Percentiles rank a stretch among this genome's conserved stretches.
Evolutionary conservation across 106 monocot genomes (phyloP).

Genomic region (Allium fistulosum): DNA sequence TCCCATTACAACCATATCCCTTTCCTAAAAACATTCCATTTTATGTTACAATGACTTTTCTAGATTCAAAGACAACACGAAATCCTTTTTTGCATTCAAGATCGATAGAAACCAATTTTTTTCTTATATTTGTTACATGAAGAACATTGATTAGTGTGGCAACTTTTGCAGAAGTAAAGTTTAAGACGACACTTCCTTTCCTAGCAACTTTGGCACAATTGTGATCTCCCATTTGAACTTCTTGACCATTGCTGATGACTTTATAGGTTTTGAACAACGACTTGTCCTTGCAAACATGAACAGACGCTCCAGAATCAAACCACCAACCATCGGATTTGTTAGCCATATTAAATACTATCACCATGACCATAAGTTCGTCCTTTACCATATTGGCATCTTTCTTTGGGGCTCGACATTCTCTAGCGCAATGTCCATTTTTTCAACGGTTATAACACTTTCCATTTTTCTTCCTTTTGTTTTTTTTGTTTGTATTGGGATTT

Average conservation of each 20-base stretch:
- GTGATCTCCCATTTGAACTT: neutral
- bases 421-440: no score
- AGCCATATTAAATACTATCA: neutral
- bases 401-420: neutral
- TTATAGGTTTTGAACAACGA: neutral
- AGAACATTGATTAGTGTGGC: neutral
- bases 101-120: neutral
- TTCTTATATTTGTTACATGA: neutral
- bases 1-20: neutral
- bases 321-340: neutral
- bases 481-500: neutral
- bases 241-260: neutral
- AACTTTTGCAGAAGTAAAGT: no score
- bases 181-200: neutral
- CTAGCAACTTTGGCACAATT: neutral
- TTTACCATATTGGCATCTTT: neutral
- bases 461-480: neutral
- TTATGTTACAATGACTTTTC: neutral
- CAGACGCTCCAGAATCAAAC: no score
- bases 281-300: no score
- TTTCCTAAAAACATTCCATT: constrained; percentile 1
- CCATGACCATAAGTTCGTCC: neutral
- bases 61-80: neutral
- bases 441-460: no score
- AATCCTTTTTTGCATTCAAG: neutral